Base-by-base conservation (phyloP, 2,329 filamentous ascomycete genomes). In the Teratosphaeria epicoccoides region DNA sequence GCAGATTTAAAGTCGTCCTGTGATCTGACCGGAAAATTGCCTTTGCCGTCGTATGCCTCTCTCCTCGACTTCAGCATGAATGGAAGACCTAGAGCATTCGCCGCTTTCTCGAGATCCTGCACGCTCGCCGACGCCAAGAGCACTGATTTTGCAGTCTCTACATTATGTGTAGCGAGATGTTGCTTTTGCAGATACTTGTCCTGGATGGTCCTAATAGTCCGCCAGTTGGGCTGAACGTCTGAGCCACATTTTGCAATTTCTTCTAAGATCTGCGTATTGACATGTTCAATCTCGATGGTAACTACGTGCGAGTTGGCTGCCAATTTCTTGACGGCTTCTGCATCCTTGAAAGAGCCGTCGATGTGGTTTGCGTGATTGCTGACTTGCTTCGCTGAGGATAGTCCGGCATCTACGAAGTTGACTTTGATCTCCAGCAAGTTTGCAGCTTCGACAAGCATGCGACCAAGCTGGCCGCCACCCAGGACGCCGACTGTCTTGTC, bases 201-300 rank as follows among this genome's bases (percentile, higher is more conserved):
- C 73, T 96, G 91, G 63, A 97, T 95, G 17, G 85, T 82, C 25
- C 88, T 81, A 50, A 97, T 78, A 1, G 90, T 95, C 70, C 82
- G 81, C 85, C 88, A 95, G 54, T 83, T 87, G 1, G 90, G 89
- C 64, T 95, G 70, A 22, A 82, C 73, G 56, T 80, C 71, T 3
- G 85, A 81, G 28, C 83, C 81, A 49, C 76, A 73, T 14, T 80
- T 79, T 4, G 80, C 81, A 52, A 96, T 82, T 65, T 94, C 87
- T 70, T 95, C 88, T 4, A 96, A 78, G 23, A 93, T 84, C 49
- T 88, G 76, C n/a, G 88, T 93, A 68, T 96, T 82, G 53, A 96
- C 85, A 70, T 96, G 91, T 74, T 97, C 91, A 57, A 95, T 96
- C 70, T 97, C 91, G 12, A 95, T 87, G 0, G 89, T 96, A 55